Percentiles rank a stretch among this genome's conserved stretches.
These are phyloP conservation scores for Curvularia eragrostidis DNA, from an alignment of 2,329 filamentous ascomycete genomes.

Conservation along the genomic window DNA sequence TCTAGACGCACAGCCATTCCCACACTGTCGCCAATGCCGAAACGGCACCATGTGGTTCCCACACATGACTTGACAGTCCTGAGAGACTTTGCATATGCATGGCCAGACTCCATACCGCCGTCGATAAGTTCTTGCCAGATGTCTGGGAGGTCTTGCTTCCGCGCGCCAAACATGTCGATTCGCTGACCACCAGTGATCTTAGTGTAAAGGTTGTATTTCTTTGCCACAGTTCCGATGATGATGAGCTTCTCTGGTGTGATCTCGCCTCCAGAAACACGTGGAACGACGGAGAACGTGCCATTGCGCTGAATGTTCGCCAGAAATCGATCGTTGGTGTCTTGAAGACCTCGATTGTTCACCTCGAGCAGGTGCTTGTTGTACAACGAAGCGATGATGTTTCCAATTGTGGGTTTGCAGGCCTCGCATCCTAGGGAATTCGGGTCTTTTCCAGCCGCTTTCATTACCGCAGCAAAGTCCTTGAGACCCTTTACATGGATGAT, in stretches of 20 bases:
- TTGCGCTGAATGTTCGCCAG: slow-evolving; percentile 90
- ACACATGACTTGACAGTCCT: slow-evolving; percentile 92
- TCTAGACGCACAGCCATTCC: slow-evolving; percentile 88
- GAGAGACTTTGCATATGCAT: slow-evolving; percentile 88
- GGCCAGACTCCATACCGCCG: slow-evolving; percentile 87
- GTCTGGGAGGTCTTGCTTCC: slow-evolving; percentile 80
- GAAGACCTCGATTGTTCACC: slow-evolving; percentile 71
- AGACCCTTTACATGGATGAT: slow-evolving; percentile 84
- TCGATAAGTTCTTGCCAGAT: slow-evolving; percentile 85
- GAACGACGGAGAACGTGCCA: slow-evolving; percentile 88
- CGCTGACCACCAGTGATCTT: slow-evolving; percentile 93
- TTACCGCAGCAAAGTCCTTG: slow-evolving; percentile 74
- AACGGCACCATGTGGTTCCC: slow-evolving; percentile 89
- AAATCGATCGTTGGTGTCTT: slow-evolving; percentile 90
- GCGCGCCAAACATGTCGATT: slow-evolving; percentile 91
- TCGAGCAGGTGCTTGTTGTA: slow-evolving; percentile 87
- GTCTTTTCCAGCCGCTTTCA: slow-evolving; percentile 77
- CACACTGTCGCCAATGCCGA: slow-evolving; percentile 86
- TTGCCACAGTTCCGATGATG: slow-evolving; percentile 81
- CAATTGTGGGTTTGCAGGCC: slow-evolving; percentile 82
- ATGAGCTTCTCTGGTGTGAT: slow-evolving; percentile 88
- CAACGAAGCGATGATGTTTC: slow-evolving; percentile 78
- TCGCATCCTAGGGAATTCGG: slow-evolving; percentile 80
- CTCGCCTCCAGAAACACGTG: slow-evolving; percentile 81
- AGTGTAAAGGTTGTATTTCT: slow-evolving; percentile 83